Conservation (phyloP, 306 rosid species). For the Pterocarpus macrocarpus region DNA sequence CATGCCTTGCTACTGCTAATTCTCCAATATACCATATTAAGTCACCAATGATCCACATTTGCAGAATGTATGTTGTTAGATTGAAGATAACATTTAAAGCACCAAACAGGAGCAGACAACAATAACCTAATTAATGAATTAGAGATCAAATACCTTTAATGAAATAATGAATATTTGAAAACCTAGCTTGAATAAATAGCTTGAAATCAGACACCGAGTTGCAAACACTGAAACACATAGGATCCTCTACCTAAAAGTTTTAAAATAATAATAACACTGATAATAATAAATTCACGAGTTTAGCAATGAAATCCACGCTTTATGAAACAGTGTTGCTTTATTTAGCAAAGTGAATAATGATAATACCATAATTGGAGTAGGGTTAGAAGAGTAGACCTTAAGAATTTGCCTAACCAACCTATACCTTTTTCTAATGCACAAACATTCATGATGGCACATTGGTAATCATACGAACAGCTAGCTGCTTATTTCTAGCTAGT, state of each 20-base stretch:
- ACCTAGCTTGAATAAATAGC: slow-evolving; percentile 17
- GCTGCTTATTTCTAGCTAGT: slow-evolving; percentile 25
- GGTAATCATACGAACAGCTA: slow-evolving; percentile 39
- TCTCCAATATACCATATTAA: slow-evolving; percentile 5
- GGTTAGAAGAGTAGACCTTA: neutral
- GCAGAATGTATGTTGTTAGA: slow-evolving; percentile 34
- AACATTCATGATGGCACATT: slow-evolving; percentile 36
- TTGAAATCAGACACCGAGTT: slow-evolving; percentile 29
- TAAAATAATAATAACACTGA: neutral
- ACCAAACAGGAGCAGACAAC: slow-evolving; percentile 13
- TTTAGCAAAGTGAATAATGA: slow-evolving; percentile 37
- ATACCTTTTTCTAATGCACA: slow-evolving; percentile 10
- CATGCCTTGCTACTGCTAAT: neutral
- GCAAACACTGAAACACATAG: slow-evolving; percentile 20
- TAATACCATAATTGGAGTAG: slow-evolving; percentile 29
- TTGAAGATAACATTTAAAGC: slow-evolving; percentile 22
- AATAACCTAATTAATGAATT: slow-evolving; percentile 28
- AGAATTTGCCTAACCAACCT: slow-evolving; percentile 2
- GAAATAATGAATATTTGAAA: neutral
- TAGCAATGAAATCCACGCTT: slow-evolving; percentile 2
- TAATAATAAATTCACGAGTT: slow-evolving; percentile 14
- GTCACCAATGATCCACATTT: slow-evolving; percentile 12
- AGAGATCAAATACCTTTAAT: neutral
- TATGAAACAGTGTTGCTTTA: slow-evolving; percentile 38
- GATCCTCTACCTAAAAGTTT: slow-evolving; percentile 31